Conservation (phyloP, 1,284 basidiomycete genomes). For the Cutaneotrichosporon cutaneum region DNA sequence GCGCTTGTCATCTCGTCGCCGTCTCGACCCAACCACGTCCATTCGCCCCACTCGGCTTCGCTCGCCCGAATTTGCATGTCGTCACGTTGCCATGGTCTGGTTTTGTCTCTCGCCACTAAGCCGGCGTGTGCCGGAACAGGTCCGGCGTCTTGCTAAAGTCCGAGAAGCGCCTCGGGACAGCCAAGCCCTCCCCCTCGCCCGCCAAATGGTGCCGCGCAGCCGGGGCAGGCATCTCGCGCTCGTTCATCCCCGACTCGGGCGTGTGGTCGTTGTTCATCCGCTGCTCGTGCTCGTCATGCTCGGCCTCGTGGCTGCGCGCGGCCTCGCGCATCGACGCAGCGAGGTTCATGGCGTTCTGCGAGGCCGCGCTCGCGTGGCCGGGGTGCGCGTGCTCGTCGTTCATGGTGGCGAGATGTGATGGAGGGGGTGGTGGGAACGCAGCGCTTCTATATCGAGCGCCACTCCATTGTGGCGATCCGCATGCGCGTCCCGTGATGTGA, state of each 20-base stretch:
- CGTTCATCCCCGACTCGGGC: neutral
- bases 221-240: neutral
- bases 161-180: neutral
- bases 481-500: neutral
- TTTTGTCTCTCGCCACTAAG: neutral
- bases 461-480: no score
- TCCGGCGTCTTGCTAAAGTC: constrained; percentile 8
- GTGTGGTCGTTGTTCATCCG: constrained; percentile 1
- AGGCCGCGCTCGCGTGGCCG: neutral
- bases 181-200: neutral
- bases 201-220: neutral
- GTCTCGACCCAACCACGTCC: no score
- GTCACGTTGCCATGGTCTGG: no score
- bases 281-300: neutral
- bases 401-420: neutral
- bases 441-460: neutral
- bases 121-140: neutral
- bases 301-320: neutral
- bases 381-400: neutral
- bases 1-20: neutral
- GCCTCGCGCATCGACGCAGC: no score
- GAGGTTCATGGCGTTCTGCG: neutral
- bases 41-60: neutral
- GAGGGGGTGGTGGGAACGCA: neutral
- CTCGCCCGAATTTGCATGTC: no score